Base-by-base conservation (phyloP, 2,329 filamentous ascomycete species). In the Aureobasidium zeae region DNA sequence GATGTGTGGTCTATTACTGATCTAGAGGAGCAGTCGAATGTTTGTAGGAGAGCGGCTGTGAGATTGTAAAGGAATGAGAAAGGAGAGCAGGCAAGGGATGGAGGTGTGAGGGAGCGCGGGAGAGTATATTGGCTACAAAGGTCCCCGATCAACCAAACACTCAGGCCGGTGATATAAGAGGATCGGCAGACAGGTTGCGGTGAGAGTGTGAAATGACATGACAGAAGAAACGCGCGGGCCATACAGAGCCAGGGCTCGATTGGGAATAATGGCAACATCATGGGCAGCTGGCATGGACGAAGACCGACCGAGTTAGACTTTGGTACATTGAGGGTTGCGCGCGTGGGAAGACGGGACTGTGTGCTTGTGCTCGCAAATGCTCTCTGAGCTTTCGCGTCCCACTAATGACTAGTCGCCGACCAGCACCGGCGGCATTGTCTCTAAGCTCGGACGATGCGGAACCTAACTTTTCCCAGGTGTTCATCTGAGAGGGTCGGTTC, bases 81-180 rank as follows among this genome's bases (percentile, higher is more conserved):
- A 26, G 15, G 30, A 28, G 39, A 26, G 39, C 39, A 24, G 38
- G 37, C 31, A 41, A 28, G 30, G 39, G 30, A 22, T 20, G 26
- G 22, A 20, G 8, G 29, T 43, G 20, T 26, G 39, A 26, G 39
- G 39, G 30, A 28, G 22, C 11, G 22, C 39, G 30, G 39, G 28
- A 24, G 28, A 26, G 39, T 43, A 43, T 43, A 43, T 43, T 29
- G 29, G 22, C n/a, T 30, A 19, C 29, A 43, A 42, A 34, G 39
- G 39, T 43, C 26, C 30, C 21, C 39, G 39, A 43, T 43, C 30
- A 28, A 19, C 29, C 38, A 42, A 21, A 42, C 21, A 42, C 28
- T 33, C 31, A 35, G 41, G 31, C 39, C 32, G 39, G 39, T 47
- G 45, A 47, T 47, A 47, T 47, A 47, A 47, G 41, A 44, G 26